phyloP scores from a whole-genome alignment of 805 yeast genomes.

The Hemisphaericaspora nanyangensis region DNA sequence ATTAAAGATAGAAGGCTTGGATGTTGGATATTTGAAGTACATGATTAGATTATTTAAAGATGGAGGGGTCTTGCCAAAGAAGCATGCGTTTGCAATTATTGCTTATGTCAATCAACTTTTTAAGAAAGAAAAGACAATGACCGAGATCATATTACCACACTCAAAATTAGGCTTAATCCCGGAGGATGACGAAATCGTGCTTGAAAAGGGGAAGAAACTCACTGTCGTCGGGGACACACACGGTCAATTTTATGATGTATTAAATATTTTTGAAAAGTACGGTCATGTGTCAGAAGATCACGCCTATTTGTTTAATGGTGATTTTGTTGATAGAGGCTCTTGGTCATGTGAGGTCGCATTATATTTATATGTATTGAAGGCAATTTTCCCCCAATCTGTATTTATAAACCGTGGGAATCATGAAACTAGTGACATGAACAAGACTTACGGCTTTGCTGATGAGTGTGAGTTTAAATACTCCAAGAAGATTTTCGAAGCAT shows the following conservation, averaged over 20 bases:
- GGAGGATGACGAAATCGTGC: slow-evolving; percentile 20
- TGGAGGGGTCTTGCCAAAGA: slow-evolving; percentile 74
- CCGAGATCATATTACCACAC: slow-evolving; percentile 55
- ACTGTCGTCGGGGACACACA: slow-evolving; percentile 98
- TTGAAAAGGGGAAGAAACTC: slow-evolving; percentile 40
- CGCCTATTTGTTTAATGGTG: slow-evolving; percentile 88
- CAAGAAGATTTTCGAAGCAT: slow-evolving; percentile 73
- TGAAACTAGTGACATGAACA: slow-evolving; percentile 95
- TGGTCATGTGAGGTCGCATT: slow-evolving; percentile 98
- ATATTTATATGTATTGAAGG: slow-evolving; percentile 69
- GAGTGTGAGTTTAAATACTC: slow-evolving; percentile 91
- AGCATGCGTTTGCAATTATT: slow-evolving; percentile 78
- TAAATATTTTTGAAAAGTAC: slow-evolving; percentile 70
- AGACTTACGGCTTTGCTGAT: slow-evolving; percentile 93
- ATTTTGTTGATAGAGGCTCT: slow-evolving; percentile 95
- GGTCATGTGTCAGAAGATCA: slow-evolving; percentile 70
- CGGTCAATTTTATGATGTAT: slow-evolving; percentile 90
- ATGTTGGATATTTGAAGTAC: slow-evolving; percentile 53
- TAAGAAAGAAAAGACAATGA: slow-evolving; percentile 65
- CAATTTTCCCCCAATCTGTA: slow-evolving; percentile 65
- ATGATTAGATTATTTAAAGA: slow-evolving; percentile 69
- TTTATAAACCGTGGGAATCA: slow-evolving; percentile 93
- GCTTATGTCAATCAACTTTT: slow-evolving; percentile 66
- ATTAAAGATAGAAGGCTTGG: slow-evolving; percentile 37
- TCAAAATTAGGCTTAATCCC: slow-evolving; percentile 14